These are phyloP conservation scores for Quaeritorhiza haematococci DNA, from an alignment of 371 early-diverging fungal genomes.

Conservation along the genomic window DNA sequence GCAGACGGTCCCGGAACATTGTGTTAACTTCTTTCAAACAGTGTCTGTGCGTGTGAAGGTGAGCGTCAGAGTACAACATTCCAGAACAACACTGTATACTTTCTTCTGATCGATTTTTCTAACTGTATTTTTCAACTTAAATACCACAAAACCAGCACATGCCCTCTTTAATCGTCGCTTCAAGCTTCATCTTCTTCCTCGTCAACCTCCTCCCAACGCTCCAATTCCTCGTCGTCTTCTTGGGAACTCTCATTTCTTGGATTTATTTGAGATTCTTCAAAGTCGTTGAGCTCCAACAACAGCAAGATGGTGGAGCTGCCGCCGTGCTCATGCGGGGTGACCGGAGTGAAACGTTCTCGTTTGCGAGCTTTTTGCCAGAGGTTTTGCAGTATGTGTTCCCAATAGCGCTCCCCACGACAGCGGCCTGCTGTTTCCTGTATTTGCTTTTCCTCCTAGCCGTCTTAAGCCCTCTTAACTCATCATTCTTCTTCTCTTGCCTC, in stretches of 20 bases:
- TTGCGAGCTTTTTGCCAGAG: constrained; percentile 79
- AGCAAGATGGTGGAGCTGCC: constrained; percentile 74
- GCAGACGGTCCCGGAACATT: constrained; percentile 9
- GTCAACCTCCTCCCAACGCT: constrained; percentile 35
- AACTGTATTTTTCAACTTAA: not conserved
- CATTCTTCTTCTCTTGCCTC: not conserved
- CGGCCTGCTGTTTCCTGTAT: too few relatives aligned
- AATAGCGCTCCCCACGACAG: not conserved
- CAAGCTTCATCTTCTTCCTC: constrained; percentile 39
- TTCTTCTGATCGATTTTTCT: too few relatives aligned
- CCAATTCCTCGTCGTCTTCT: constrained; percentile 48
- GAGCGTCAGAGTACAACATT: too few relatives aligned
- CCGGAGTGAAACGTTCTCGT: constrained; percentile 74
- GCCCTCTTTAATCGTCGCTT: too few relatives aligned
- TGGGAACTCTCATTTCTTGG: constrained; percentile 70
- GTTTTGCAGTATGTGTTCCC: constrained; percentile 50
- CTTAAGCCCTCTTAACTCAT: not conserved
- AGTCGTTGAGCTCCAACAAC: too few relatives aligned
- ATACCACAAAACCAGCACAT: constrained; percentile 25
- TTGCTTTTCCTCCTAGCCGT: too few relatives aligned
- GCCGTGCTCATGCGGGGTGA: constrained; percentile 78
- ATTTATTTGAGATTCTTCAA: constrained; percentile 75
- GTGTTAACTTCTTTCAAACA: not conserved
- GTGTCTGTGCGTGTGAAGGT: not conserved
- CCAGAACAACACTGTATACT: too few relatives aligned